A percentile compares a stretch with the other conserved stretches of the same genome.
phyloP scores from a whole-genome alignment of 768 basidiomycete genomes.

The Imleria badia region DNA sequence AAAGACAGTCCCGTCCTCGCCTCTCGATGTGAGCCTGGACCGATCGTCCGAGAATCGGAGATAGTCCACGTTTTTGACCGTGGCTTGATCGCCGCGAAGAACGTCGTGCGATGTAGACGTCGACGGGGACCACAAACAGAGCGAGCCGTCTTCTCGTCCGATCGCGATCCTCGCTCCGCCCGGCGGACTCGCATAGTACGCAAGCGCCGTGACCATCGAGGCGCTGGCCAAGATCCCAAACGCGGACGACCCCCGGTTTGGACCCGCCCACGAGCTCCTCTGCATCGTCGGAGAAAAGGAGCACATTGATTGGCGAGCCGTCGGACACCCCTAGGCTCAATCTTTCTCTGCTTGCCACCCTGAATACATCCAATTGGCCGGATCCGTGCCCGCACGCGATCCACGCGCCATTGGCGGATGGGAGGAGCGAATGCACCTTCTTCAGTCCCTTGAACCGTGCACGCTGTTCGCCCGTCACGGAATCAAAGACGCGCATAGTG shows the following conservation, averaged over 20 bases:
- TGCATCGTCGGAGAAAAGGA: conserved; percentile 20
- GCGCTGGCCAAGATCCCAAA: conserved; percentile 28
- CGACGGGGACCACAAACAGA: conserved; percentile 17
- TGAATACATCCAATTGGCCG: conserved; percentile 2
- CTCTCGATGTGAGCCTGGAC: conserved; percentile 8
- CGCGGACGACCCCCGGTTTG: conserved; percentile 5
- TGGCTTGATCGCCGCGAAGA: conserved; percentile 1
- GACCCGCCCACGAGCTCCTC: conserved; percentile 20
- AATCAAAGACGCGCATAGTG: conserved; percentile 9
- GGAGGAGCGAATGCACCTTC: background rate
- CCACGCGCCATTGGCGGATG: conserved; percentile 4
- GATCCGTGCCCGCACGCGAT: conserved; percentile 11
- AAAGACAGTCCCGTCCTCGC: conserved; percentile 9
- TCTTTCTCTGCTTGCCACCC: background rate
- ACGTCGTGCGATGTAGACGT: conserved; percentile 13
- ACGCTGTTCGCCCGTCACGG: conserved; percentile 7
- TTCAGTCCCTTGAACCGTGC: conserved; percentile 12
- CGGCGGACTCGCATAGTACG: background rate
- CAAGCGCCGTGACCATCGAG: conserved; percentile 19
- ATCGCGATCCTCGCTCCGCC: conserved; percentile 6
- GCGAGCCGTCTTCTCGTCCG: conserved; percentile 21
- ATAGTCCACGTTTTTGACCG: background rate
- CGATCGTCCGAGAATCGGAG: conserved; percentile 11
- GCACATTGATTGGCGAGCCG: background rate
- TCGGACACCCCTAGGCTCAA: background rate